Evolutionary conservation across 805 yeast species (phyloP).

Genomic region (Candida patagonica): DNA sequence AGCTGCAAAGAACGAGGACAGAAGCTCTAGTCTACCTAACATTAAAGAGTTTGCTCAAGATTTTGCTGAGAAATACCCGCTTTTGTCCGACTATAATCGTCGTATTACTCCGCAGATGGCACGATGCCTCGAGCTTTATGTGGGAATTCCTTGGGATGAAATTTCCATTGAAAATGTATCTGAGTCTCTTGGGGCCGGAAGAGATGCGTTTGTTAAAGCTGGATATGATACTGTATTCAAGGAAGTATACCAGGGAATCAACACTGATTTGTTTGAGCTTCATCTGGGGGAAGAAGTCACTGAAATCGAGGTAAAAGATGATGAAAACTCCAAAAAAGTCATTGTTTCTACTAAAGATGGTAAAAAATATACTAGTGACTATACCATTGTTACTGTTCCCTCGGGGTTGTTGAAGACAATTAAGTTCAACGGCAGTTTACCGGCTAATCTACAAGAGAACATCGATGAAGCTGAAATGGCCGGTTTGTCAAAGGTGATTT

Average conservation of each 20-base stretch:
- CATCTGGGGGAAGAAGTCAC: constrained; percentile 35
- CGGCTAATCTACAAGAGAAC: constrained; percentile 31
- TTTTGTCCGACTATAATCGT: constrained; percentile 32
- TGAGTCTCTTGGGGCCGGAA: constrained; percentile 62
- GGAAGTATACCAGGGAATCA: constrained; percentile 36
- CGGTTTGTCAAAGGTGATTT: constrained; percentile 60
- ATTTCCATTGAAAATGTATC: constrained; percentile 41
- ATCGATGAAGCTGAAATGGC: constrained; percentile 50
- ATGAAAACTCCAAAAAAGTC: constrained; percentile 6
- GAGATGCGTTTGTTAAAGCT: constrained; percentile 60
- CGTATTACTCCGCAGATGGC: constrained; percentile 45
- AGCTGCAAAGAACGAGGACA: constrained; percentile 24
- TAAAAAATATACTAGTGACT: constrained; percentile 35
- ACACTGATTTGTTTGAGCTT: constrained; percentile 25
- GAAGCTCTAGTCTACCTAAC: constrained; percentile 40
- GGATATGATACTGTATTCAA: constrained; percentile 50
- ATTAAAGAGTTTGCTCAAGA: constrained; percentile 40
- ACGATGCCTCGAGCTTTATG: constrained; percentile 67
- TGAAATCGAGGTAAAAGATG: constrained; percentile 27
- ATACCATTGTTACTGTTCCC: constrained; percentile 67
- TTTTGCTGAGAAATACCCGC: constrained; percentile 32
- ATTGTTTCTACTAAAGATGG: constrained; percentile 21
- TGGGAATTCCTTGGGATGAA: constrained; percentile 59
- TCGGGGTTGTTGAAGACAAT: constrained; percentile 51
- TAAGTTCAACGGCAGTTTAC: constrained; percentile 47